A percentile compares a stretch with the other conserved stretches of the same genome.
phyloP scores from a whole-genome alignment of 768 basidiomycete genomes.

The Royoungia palumana region DNA sequence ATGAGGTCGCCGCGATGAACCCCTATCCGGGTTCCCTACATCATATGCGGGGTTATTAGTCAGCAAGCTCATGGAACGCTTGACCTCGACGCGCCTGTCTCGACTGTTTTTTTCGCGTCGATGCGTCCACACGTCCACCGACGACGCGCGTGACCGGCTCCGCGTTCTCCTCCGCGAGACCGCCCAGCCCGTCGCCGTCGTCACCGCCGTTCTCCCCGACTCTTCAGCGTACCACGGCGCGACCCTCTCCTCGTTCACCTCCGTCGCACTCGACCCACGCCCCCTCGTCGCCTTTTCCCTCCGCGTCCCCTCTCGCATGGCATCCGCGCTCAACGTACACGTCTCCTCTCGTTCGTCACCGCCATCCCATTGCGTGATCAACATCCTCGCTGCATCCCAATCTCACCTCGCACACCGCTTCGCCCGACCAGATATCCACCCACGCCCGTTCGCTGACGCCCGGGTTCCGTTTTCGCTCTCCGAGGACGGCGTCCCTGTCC shows the following conservation, averaged over 20 bases:
- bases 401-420: conserved; percentile 61
- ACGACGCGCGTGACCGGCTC: conserved; percentile 31
- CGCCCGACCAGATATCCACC: conserved; percentile 67
- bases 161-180: conserved; percentile 66
- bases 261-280: conserved; percentile 84
- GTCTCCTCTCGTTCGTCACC: neutral
- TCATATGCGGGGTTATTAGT: too few species aligned
- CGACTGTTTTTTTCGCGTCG: neutral
- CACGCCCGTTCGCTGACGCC: conserved; percentile 50
- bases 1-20: too few species aligned
- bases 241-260: conserved; percentile 90
- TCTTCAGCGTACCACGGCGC: conserved; percentile 68
- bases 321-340: conserved; percentile 47
- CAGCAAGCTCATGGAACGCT: too few species aligned
- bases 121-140: conserved; percentile 5
- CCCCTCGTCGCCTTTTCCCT: conserved; percentile 89
- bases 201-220: conserved; percentile 61
- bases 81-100: too few species aligned
- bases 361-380: conserved; percentile 62
- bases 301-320: conserved; percentile 87
- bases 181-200: conserved; percentile 83
- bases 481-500: conserved; percentile 55
- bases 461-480: conserved; percentile 39
- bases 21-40: too few species aligned
- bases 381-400: conserved; percentile 73